These are phyloP conservation scores for Chaetomiaceae sp. DNA, from an alignment of 2,329 filamentous ascomycete species.

Conservation along the genomic window DNA sequence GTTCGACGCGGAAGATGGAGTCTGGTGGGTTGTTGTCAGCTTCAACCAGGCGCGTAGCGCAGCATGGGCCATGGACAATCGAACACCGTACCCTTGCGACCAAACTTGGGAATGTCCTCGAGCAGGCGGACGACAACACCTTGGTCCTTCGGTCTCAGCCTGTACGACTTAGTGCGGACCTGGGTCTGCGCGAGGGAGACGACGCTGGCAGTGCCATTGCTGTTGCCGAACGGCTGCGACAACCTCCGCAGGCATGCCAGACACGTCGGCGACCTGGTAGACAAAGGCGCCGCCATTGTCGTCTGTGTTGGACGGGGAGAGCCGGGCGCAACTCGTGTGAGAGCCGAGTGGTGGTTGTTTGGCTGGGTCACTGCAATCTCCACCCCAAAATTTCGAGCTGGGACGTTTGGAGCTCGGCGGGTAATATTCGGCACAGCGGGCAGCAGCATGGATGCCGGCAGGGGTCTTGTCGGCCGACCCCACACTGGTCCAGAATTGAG, in stretches of 20 bases:
- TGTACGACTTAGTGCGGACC: constrained; percentile 35
- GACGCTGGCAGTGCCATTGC: constrained; percentile 21
- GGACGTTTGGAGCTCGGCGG: background rate
- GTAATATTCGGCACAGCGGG: constrained; percentile 6
- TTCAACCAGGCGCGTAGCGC: background rate
- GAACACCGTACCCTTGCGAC: constrained; percentile 32
- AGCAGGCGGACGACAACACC: constrained; percentile 43
- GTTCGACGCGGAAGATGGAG: constrained; percentile 31
- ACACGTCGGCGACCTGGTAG: constrained; percentile 25
- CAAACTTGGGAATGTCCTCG: constrained; percentile 37
- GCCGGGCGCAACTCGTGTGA: background rate
- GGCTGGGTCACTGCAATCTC: background rate
- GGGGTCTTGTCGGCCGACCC: too few species aligned
- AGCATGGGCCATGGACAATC: background rate
- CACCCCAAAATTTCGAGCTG: constrained; percentile 14
- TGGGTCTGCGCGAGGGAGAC: constrained; percentile 26
- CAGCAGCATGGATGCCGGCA: too few species aligned
- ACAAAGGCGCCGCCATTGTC: constrained; percentile 23
- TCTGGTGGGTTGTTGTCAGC: constrained; percentile 21
- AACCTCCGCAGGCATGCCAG: constrained; percentile 27
- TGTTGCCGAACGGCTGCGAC: constrained; percentile 17
- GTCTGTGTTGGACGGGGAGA: background rate
- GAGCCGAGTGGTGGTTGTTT: background rate
- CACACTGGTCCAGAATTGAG: too few species aligned
- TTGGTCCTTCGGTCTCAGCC: constrained; percentile 34